Percentiles rank a stretch among this genome's conserved stretches.
These are phyloP conservation scores for Pyrenophora teres DNA, from an alignment of 2,329 filamentous ascomycete species.

Conservation along the genomic window DNA sequence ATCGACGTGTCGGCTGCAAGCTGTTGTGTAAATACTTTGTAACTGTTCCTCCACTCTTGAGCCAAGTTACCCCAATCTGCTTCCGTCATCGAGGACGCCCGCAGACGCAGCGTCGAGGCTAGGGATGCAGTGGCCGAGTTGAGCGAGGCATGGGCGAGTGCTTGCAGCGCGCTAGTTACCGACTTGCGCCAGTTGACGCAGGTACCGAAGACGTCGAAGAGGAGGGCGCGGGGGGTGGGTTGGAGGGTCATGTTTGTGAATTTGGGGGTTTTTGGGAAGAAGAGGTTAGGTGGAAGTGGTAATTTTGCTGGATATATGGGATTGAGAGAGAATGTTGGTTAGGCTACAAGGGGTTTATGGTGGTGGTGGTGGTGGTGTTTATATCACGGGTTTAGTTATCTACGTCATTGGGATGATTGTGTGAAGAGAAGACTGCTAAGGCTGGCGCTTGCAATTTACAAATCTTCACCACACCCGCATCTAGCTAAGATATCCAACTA, in stretches of 20 bases:
- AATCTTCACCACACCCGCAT: too few species aligned
- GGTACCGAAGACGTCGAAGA: slow-evolving; percentile 81
- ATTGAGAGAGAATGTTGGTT: not conserved
- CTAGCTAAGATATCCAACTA: too few species aligned
- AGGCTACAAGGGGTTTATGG: not conserved
- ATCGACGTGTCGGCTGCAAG: slow-evolving; percentile 54
- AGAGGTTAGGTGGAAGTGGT: too few species aligned
- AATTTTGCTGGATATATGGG: not conserved
- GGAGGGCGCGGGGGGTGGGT: slow-evolving; percentile 59
- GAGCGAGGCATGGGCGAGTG: slow-evolving; percentile 55
- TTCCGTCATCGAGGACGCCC: slow-evolving; percentile 57
- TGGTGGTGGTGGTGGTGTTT: too few species aligned
- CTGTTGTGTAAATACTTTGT: slow-evolving; percentile 62
- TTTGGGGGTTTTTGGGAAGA: too few species aligned
- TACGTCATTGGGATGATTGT: too few species aligned
- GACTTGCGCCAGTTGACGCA: slow-evolving; percentile 77
- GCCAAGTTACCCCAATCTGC: slow-evolving; percentile 69
- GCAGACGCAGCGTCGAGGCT: slow-evolving; percentile 53
- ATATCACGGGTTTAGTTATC: too few species aligned
- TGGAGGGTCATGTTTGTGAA: slow-evolving; percentile 19
- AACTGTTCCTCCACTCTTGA: slow-evolving; percentile 70
- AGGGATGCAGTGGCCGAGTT: slow-evolving; percentile 54
- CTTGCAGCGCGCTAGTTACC: slow-evolving; percentile 63
- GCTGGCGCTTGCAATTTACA: too few species aligned
- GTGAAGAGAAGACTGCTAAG: too few species aligned